phyloP scores from a whole-genome alignment of 192 early-diverging fungal species.

The Gonapodya sp. region DNA sequence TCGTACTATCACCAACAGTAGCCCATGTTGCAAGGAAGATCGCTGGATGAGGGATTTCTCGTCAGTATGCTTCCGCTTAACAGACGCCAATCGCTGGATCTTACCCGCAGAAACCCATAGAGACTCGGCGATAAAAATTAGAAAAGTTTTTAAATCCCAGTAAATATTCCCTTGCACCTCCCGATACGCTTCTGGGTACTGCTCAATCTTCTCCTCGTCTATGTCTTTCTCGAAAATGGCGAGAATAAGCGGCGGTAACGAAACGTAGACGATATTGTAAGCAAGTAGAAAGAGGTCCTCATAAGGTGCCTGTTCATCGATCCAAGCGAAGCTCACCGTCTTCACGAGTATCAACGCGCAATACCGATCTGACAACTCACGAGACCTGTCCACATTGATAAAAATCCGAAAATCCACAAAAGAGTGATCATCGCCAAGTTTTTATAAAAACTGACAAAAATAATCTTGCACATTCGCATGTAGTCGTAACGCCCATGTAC shows the following conservation, averaged over 20 bases:
- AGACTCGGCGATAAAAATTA: not conserved
- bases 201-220: slow-evolving; percentile 21
- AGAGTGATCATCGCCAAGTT: slow-evolving; percentile 40
- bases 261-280: slow-evolving; percentile 45
- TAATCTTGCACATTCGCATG: slow-evolving; percentile 27
- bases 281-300: slow-evolving; percentile 43
- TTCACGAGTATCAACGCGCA: too few relatives aligned
- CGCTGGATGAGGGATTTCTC: not conserved
- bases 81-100: not conserved
- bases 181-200: slow-evolving; percentile 32
- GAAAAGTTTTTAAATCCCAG: slow-evolving; percentile 3
- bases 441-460: slow-evolving; percentile 48
- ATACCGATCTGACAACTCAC: slow-evolving; percentile 21
- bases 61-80: too few relatives aligned
- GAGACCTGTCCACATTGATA: slow-evolving; percentile 31
- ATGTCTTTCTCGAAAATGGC: slow-evolving; percentile 41
- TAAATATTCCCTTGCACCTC: not conserved
- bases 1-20: not conserved
- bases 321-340: not conserved
- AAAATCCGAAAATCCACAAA: slow-evolving; percentile 40
- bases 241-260: slow-evolving; percentile 35
- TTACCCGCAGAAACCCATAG: not conserved
- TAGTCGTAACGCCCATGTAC: slow-evolving; percentile 44
- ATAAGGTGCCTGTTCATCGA: slow-evolving; percentile 29
- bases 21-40: not conserved